Conservation (phyloP, 106 monocot species). For the Hemerocallis citrina region DNA sequence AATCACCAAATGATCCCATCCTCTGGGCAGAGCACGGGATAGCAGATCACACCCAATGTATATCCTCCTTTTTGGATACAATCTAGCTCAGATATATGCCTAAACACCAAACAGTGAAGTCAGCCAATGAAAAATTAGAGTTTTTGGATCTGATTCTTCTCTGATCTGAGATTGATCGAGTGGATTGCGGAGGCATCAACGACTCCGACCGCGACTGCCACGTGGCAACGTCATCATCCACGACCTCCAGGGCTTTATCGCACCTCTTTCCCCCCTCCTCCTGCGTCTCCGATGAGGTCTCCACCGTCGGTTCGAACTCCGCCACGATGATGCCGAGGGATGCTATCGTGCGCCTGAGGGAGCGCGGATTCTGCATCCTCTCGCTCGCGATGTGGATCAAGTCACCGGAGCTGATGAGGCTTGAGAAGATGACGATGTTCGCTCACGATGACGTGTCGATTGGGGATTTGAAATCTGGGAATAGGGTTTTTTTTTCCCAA, state of each 20-base stretch:
- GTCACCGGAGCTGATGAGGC: constrained; percentile 37
- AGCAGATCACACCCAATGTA: too few relatives aligned
- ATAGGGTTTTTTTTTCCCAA: too few relatives aligned
- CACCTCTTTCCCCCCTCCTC: constrained; percentile 52
- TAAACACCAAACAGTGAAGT: too few relatives aligned
- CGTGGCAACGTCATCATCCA: constrained; percentile 60
- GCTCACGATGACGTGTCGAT: constrained; percentile 53
- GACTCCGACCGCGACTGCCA: constrained; percentile 67
- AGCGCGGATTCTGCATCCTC: constrained; percentile 55
- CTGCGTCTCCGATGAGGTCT: constrained; percentile 15
- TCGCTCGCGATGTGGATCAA: constrained; percentile 71
- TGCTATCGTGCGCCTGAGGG: constrained; percentile 48
- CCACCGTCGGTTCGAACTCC: neutral
- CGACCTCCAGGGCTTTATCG: constrained; percentile 57
- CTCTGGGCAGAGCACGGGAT: too few relatives aligned
- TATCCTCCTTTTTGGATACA: too few relatives aligned
- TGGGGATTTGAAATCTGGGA: too few relatives aligned
- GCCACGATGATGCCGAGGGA: constrained; percentile 56
- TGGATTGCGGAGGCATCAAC: constrained; percentile 52
- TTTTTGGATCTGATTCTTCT: too few relatives aligned
- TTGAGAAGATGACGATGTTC: constrained; percentile 70
- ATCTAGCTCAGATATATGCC: too few relatives aligned
- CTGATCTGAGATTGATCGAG: too few relatives aligned
- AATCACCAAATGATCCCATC: too few relatives aligned
- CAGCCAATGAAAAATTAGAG: too few relatives aligned